Evolutionary conservation across 2,329 filamentous ascomycete species (phyloP).

Genomic region (Penicillium sp.): DNA sequence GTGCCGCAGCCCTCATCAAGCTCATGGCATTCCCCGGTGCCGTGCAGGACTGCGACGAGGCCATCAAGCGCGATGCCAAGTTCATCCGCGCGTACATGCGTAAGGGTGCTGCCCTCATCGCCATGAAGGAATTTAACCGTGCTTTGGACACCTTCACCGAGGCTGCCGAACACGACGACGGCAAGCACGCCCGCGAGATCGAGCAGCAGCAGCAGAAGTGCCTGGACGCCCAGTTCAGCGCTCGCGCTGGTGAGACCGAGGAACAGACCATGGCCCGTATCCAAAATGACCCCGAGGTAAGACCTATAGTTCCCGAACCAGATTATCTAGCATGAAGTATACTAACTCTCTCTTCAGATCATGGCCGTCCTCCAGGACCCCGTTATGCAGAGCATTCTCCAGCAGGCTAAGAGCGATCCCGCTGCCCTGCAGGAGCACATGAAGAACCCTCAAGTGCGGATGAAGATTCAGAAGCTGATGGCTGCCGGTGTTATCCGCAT

Average conservation of each 20-base stretch:
- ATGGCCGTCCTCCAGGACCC: conserved; percentile 90
- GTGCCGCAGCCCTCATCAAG: conserved; percentile 94
- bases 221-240: conserved; percentile 80
- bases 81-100: conserved; percentile 96
- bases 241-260: conserved; percentile 91
- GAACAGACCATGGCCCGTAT: conserved; percentile 91
- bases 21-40: conserved; percentile 93
- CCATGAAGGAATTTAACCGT: conserved; percentile 98
- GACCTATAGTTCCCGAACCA: conserved; percentile 26
- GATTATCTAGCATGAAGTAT: conserved; percentile 23
- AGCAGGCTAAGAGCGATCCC: conserved; percentile 92
- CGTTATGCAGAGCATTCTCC: conserved; percentile 95
- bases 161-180: conserved; percentile 72
- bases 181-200: conserved; percentile 85
- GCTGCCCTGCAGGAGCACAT: conserved; percentile 94
- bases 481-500: conserved; percentile 88
- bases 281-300: conserved; percentile 83
- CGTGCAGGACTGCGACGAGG: conserved; percentile 85
- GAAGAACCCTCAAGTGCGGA: conserved; percentile 80
- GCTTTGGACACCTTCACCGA: conserved; percentile 85
- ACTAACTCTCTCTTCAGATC: conserved; percentile 54
- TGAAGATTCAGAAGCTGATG: conserved; percentile 92
- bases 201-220: conserved; percentile 94
- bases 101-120: conserved; percentile 91
- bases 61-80: conserved; percentile 83